Base-by-base conservation (phyloP, 805 yeast species). In the Wickerhamiella nectarea region DNA sequence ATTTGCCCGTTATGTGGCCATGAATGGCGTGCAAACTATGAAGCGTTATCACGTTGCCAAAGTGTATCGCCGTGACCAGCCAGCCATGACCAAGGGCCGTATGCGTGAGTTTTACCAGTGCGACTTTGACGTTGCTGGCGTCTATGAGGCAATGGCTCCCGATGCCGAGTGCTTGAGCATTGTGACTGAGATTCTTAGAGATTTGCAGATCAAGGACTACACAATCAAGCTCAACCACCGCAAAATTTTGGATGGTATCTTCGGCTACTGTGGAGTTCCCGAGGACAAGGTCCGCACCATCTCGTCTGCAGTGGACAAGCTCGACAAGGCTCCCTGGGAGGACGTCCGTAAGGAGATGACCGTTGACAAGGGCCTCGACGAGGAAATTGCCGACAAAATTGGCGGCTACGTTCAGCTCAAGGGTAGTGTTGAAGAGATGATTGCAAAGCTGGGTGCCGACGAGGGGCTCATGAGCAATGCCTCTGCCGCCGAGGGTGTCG, bases 51-150 rank as follows among this genome's bases (percentile, higher is more conserved):
- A 91, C 66, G 84, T 91, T 51, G 98, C 99, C 54, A 91, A 91
- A 63, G 99, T 91, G 44, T 91, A 91, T 67, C 78, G 99, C 69
- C 81, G 99, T 66, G 99, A 91, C 62, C 99, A 91, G 66, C 99
- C 99, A 4, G 99, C 99, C 7, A 91, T 91, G 98, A 89, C 97
- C 41, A 91, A 91, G 66, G 99, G 99, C 49, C 76, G 99, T 66
- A 91, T 91, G 98, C 82, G 99, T 74, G 99, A 91, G 65, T 91
- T 91, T 58, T 91, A 91, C 64, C 99, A 91, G 67, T 91, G 99
- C 70, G 99, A 91, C 67, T 83, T 91, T 56, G 99, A 91, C 63
- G 70, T 91, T 57, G 99, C 99, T 18, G 99, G 99, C 43, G 64
- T 62, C 46, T 89, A 81, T 61, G 98, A 91, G 57, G 57, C 78